phyloP scores from a whole-genome alignment of 108 stramenopile species.

The Cyclotella choctawhatcheeana region DNA sequence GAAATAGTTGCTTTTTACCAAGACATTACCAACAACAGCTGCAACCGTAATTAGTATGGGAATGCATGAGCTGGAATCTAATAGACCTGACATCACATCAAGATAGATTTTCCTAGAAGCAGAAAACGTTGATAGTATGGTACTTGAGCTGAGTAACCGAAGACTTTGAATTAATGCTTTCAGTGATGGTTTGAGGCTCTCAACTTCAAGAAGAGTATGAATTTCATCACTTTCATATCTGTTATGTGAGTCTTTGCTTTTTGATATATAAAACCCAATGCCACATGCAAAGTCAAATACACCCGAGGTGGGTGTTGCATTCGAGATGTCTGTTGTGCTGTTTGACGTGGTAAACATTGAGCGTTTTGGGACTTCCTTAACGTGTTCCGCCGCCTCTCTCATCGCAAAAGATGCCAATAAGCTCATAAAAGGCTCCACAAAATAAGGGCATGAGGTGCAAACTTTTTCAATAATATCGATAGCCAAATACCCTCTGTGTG shows the following conservation, averaged over 20 bases:
- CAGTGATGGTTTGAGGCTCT: slow-evolving; percentile 15
- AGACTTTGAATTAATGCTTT: slow-evolving; percentile 32
- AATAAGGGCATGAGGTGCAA: slow-evolving; percentile 19
- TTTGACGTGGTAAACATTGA: slow-evolving; percentile 32
- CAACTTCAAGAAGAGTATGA: slow-evolving; percentile 24
- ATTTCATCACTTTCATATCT: slow-evolving; percentile 1
- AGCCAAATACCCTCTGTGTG: slow-evolving; percentile 39
- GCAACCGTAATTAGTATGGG: slow-evolving; percentile 68
- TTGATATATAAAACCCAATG: slow-evolving; percentile 29
- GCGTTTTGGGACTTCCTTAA: slow-evolving; percentile 17
- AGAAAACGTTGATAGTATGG: slow-evolving; percentile 58
- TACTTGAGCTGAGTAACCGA: slow-evolving; percentile 57
- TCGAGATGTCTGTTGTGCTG: slow-evolving; percentile 30
- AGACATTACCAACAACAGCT: slow-evolving; percentile 62
- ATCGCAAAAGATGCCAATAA: slow-evolving; percentile 54
- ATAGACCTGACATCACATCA: slow-evolving; percentile 56
- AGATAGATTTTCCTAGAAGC: slow-evolving; percentile 56
- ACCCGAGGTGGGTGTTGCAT: slow-evolving; percentile 69
- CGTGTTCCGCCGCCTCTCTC: slow-evolving; percentile 48
- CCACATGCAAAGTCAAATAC: slow-evolving; percentile 63
- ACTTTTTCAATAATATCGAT: slow-evolving; percentile 66
- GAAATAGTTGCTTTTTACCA: slow-evolving; percentile 63
- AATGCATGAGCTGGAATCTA: slow-evolving; percentile 70
- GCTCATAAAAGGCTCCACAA: slow-evolving; percentile 56
- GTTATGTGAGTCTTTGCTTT: slow-evolving; percentile 16